These are phyloP conservation scores for Penicillium brevicompactum DNA, from an alignment of 2,329 filamentous ascomycete genomes.

Conservation along the genomic window DNA sequence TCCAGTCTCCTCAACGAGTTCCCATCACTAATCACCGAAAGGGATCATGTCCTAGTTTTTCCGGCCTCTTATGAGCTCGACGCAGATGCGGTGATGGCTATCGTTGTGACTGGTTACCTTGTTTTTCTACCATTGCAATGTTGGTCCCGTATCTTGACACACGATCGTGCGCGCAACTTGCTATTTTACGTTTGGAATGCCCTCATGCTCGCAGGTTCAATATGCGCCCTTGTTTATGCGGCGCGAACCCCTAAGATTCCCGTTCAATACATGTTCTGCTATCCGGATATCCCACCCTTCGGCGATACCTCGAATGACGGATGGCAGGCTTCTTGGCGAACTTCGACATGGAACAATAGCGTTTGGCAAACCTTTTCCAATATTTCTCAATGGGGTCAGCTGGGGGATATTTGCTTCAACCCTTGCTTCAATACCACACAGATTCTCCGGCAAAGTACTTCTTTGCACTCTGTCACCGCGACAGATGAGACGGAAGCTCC, in stretches of 20 bases:
- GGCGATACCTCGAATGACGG: conserved; percentile 26
- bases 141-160: conserved; percentile 32
- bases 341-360: conserved; percentile 32
- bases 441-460: conserved; percentile 24
- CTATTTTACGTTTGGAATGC: conserved; percentile 34
- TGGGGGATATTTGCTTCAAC: conserved; percentile 35
- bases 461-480: conserved; percentile 19
- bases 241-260: conserved; percentile 17
- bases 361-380: conserved; percentile 33
- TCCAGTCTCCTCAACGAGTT: conserved; percentile 19
- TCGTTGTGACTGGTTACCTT: conserved; percentile 38
- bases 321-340: conserved; percentile 28
- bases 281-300: conserved; percentile 27
- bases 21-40: conserved; percentile 24
- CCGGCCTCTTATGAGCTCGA: conserved; percentile 35
- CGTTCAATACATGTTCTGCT: conserved; percentile 36
- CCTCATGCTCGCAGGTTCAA: conserved; percentile 34
- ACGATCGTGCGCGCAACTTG: conserved; percentile 29
- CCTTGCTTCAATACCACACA: conserved; percentile 36
- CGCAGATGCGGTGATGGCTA: conserved; percentile 35
- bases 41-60: conserved; percentile 20
- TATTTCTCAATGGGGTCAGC: conserved; percentile 15
- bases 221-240: conserved; percentile 32
- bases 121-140: conserved; percentile 37
- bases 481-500: conserved; percentile 4